Evolutionary conservation across 2,329 filamentous ascomycete genomes (phyloP).

Genomic region (Arachnomyces sp.): DNA sequence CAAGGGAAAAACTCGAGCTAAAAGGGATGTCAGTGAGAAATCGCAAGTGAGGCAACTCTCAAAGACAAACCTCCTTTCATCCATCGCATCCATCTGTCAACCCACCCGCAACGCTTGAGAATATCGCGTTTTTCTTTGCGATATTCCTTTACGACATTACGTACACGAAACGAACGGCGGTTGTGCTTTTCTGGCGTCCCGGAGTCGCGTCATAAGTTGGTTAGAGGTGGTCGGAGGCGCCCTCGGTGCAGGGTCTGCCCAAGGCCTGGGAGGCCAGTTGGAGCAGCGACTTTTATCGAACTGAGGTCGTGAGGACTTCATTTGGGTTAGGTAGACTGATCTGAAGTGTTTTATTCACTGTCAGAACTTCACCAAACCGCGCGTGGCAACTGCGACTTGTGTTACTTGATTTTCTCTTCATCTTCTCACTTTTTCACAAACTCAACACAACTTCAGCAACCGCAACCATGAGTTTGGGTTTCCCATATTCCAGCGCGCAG

Average conservation of each 20-base stretch:
- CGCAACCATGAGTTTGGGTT: slow-evolving; percentile 79
- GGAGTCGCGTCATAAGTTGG: slow-evolving; percentile 23
- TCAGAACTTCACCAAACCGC: background rate
- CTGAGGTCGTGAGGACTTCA: slow-evolving; percentile 8
- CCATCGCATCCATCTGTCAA: slow-evolving; percentile 24
- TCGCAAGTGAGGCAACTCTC: slow-evolving; percentile 32
- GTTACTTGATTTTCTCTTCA: background rate
- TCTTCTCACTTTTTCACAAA: background rate
- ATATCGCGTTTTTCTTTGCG: slow-evolving; percentile 37
- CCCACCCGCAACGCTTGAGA: slow-evolving; percentile 26
- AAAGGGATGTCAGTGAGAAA: slow-evolving; percentile 33
- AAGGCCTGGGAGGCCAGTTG: slow-evolving; percentile 37
- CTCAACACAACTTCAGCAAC: slow-evolving; percentile 18
- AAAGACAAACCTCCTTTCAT: slow-evolving; percentile 35
- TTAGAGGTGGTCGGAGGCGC: slow-evolving; percentile 35
- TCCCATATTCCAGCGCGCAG: slow-evolving; percentile 86
- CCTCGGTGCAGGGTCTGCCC: slow-evolving; percentile 42
- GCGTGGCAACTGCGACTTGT: background rate
- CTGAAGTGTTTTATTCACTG: background rate
- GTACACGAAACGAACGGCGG: slow-evolving; percentile 20
- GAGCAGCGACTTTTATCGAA: slow-evolving; percentile 26
- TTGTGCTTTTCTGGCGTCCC: slow-evolving; percentile 20
- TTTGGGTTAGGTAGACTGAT: background rate
- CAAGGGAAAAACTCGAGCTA: slow-evolving; percentile 27
- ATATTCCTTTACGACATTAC: slow-evolving; percentile 25